These are phyloP conservation scores for Rhizoclosmatium sp. DNA, from an alignment of 192 early-diverging fungal species.

Conservation along the genomic window DNA sequence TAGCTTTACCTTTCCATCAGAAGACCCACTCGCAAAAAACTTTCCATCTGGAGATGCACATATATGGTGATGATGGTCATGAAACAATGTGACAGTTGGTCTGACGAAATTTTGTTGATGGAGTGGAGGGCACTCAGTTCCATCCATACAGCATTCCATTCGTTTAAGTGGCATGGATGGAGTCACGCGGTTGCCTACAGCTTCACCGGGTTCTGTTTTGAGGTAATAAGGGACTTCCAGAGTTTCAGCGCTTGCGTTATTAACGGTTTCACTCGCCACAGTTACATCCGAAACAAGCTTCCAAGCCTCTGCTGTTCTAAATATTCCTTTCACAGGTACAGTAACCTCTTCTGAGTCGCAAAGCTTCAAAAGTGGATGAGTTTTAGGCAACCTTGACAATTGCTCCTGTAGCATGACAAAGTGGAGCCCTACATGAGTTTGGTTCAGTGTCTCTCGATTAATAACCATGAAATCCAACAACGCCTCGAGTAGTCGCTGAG, in stretches of 20 bases:
- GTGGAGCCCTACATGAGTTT: not conserved
- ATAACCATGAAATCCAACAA: not conserved
- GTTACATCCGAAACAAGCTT: no score
- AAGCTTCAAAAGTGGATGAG: not conserved
- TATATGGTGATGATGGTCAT: slow-evolving; percentile 12
- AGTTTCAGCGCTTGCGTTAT: no score
- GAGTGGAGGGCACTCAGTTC: not conserved
- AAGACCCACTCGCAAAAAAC: slow-evolving; percentile 13
- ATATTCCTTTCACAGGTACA: no score
- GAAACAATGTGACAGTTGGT: slow-evolving; percentile 22
- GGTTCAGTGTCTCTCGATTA: slow-evolving; percentile 4
- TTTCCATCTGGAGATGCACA: slow-evolving; percentile 31
- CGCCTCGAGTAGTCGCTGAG: not conserved
- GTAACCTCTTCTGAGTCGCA: not conserved
- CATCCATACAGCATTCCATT: not conserved
- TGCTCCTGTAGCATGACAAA: not conserved
- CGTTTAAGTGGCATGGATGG: not conserved
- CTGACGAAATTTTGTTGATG: not conserved
- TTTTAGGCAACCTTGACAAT: not conserved
- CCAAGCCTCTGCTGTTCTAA: no score
- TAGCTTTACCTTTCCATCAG: slow-evolving; percentile 29
- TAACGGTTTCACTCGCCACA: no score
- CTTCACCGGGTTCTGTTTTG: no score
- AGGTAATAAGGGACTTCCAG: no score
- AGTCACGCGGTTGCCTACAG: not conserved